Conservation (phyloP, 257 asterid genomes). For the Solanum pimpinellifolium region DNA sequence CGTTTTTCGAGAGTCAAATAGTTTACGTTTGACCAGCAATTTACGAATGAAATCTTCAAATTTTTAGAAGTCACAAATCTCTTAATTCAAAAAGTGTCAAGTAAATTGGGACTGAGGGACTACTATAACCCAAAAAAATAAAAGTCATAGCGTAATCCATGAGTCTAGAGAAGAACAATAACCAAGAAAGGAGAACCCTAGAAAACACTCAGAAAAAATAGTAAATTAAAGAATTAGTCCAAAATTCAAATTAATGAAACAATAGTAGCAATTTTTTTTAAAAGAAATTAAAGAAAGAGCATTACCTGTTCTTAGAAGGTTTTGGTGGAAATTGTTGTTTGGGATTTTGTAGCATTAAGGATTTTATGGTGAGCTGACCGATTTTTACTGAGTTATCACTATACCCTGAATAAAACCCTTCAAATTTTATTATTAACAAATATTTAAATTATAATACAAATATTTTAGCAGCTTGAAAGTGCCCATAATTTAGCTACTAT, state of each 20-base stretch:
- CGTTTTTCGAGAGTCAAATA: too few species aligned
- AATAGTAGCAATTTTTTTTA: too few species aligned
- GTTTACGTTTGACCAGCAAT: rapidly evolving
- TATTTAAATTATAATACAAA: neutral
- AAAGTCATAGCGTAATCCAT: neutral
- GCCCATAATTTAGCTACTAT: neutral
- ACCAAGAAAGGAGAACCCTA: neutral
- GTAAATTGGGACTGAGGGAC: too few species aligned
- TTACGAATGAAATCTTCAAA: too few species aligned
- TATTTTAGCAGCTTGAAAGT: neutral
- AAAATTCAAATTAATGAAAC: neutral
- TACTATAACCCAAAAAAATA: neutral
- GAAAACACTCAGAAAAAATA: neutral
- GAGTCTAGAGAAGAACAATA: neutral
- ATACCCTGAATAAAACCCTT: neutral
- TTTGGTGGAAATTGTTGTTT: neutral
- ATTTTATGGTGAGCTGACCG: neutral
- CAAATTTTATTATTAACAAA: neutral
- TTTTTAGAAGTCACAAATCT: too few species aligned
- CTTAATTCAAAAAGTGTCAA: too few species aligned
- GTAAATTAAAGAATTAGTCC: neutral
- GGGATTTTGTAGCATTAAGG: neutral
- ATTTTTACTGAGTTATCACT: neutral
- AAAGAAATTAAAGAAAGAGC: neutral
- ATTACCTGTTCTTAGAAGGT: neutral